phyloP scores from a whole-genome alignment of 2,329 filamentous ascomycete species.

The Colletotrichum gigasporum region DNA sequence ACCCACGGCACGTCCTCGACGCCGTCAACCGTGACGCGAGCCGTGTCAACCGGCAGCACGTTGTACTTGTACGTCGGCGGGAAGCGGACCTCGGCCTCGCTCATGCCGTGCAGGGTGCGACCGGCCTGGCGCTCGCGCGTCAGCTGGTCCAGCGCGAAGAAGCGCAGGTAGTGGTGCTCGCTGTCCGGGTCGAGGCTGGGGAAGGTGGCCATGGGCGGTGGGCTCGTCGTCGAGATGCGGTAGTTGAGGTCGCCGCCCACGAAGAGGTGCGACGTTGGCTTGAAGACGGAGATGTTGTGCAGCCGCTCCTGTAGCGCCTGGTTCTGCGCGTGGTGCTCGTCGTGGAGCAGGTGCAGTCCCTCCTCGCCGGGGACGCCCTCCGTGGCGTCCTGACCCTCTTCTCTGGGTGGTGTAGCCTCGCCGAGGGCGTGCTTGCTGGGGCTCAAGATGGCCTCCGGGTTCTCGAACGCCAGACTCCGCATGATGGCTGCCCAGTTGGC shows the following conservation, averaged over 20 bases:
- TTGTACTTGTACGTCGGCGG: conserved; percentile 95
- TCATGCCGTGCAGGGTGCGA: conserved; percentile 79
- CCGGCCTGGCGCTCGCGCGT: conserved; percentile 74
- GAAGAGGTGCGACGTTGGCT: conserved; percentile 80
- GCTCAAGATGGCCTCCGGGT: conserved; percentile 53
- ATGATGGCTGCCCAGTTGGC: conserved; percentile 89
- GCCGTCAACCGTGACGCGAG: conserved; percentile 28
- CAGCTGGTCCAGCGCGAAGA: conserved; percentile 83
- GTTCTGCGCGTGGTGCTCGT: conserved; percentile 46
- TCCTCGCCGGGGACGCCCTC: conserved; percentile 41
- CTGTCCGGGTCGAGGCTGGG: conserved; percentile 67
- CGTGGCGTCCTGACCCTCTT: conserved; percentile 34
- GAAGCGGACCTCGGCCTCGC: conserved; percentile 79
- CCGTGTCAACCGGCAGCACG: conserved; percentile 47
- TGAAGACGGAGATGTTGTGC: conserved; percentile 75
- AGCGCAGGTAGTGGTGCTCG: conserved; percentile 69
- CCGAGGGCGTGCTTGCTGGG: conserved; percentile 18
- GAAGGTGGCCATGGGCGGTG: conserved; percentile 69
- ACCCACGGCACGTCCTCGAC: conserved; percentile 62
- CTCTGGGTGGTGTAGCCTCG: not conserved
- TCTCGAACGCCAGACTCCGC: conserved; percentile 79
- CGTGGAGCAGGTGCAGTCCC: conserved; percentile 41
- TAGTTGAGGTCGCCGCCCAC: conserved; percentile 96
- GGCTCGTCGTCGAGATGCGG: conserved; percentile 76
- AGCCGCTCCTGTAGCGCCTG: conserved; percentile 53